Percentiles rank a stretch among this genome's conserved stretches.
phyloP scores from a whole-genome alignment of 768 basidiomycete species.

The Clavaria fumosa region DNA sequence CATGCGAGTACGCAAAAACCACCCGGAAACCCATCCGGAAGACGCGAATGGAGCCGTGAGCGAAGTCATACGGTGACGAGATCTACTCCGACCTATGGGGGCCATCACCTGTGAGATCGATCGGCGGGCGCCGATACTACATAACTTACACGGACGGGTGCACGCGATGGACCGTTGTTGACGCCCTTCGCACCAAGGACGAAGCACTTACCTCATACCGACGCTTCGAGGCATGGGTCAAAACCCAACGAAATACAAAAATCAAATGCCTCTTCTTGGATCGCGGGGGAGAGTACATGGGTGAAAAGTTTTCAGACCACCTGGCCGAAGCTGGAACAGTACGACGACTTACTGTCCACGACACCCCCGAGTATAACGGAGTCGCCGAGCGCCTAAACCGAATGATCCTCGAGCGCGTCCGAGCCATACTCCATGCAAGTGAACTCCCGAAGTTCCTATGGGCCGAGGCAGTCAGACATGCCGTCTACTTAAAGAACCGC shows the following conservation, averaged over 20 bases:
- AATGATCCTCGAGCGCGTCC: conserved; percentile 14
- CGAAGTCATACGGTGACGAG: conserved; percentile 6
- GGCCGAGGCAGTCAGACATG: conserved; percentile 17
- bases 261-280: conserved; percentile 19
- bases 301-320: conserved; percentile 14
- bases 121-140: conserved; percentile 14
- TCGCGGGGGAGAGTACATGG: conserved; percentile 22
- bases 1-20: conserved; percentile 20
- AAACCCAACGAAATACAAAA: conserved; percentile 13
- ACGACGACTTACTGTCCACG: conserved; percentile 18
- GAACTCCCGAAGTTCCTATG: conserved; percentile 20
- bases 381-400: conserved; percentile 21
- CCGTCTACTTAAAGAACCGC: conserved; percentile 21
- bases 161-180: conserved; percentile 8
- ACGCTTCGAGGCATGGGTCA: conserved; percentile 14
- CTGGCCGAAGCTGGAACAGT: conserved; percentile 18
- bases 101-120: conserved; percentile 13
- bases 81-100: conserved; percentile 25
- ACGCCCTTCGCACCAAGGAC: conserved; percentile 12
- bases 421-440: conserved; percentile 15
- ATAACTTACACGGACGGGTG: conserved; percentile 18
- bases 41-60: conserved; percentile 6
- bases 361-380: conserved; percentile 25
- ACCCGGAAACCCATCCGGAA: conserved; percentile 9
- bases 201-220: conserved; percentile 14